Conservation (phyloP, 768 basidiomycete species). For the Lentinula raphanica region DNA sequence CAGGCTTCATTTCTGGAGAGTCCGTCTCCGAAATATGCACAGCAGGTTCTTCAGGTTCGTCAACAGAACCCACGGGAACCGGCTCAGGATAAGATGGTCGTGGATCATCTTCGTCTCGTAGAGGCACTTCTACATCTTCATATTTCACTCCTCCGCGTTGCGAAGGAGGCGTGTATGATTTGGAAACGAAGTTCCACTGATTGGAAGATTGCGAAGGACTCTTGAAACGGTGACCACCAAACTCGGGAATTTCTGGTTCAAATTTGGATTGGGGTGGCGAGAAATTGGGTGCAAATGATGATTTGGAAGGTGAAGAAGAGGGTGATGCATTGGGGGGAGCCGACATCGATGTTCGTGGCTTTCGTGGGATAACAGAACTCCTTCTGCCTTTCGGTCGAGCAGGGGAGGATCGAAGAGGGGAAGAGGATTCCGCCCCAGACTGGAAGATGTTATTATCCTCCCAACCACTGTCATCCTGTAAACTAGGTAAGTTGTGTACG, state of each 20-base stretch:
- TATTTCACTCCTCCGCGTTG: constrained; percentile 17
- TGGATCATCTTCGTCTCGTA: constrained; percentile 10
- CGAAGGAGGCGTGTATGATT: constrained; percentile 13
- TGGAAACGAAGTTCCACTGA: constrained; percentile 12
- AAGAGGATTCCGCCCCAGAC: constrained; percentile 85
- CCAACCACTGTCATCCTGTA: constrained; percentile 73
- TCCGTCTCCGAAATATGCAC: constrained; percentile 8
- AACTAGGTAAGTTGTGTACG: neutral
- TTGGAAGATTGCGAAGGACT: constrained; percentile 22
- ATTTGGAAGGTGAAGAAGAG: constrained; percentile 35
- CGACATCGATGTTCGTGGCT: constrained; percentile 66
- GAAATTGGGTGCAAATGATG: constrained; percentile 17
- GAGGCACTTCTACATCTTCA: constrained; percentile 20
- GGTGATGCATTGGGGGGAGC: constrained; percentile 56
- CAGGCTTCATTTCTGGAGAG: constrained; percentile 14
- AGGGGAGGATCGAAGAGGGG: constrained; percentile 63
- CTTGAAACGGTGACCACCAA: constrained; percentile 1
- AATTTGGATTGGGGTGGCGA: constrained; percentile 55
- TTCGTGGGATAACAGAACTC: constrained; percentile 34
- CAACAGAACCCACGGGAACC: constrained; percentile 9
- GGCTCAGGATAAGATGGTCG: constrained; percentile 13
- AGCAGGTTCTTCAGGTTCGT: neutral
- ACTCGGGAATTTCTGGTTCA: constrained; percentile 39
- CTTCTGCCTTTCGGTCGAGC: constrained; percentile 37
- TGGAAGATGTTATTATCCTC: constrained; percentile 90